Conservation (phyloP, 768 basidiomycete genomes). For the Cyclocybe aegerita region DNA sequence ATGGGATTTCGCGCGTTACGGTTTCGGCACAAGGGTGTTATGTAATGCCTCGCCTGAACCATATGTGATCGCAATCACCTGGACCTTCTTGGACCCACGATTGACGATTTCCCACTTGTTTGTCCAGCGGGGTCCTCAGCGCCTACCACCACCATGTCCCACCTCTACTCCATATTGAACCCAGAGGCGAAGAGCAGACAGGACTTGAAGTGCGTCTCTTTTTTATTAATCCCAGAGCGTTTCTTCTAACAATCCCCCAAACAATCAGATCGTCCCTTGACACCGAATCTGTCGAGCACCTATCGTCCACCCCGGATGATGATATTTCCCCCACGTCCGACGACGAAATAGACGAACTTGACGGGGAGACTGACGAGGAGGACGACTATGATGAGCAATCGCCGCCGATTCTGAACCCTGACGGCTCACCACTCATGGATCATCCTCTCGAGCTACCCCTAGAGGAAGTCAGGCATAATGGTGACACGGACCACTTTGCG, state of each 20-base stretch:
- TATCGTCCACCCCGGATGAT: conserved; percentile 33
- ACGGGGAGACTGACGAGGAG: conserved; percentile 22
- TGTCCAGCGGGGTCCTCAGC: conserved; percentile 22
- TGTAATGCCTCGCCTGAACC: conserved; percentile 20
- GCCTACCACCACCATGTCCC: conserved; percentile 47
- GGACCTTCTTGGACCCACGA: conserved; percentile 34
- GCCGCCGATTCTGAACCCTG: background rate
- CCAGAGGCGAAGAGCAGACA: conserved; percentile 42
- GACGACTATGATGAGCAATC: conserved; percentile 17
- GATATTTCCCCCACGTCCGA: conserved; percentile 23
- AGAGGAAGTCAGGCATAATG: background rate
- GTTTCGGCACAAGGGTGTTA: conserved; percentile 19
- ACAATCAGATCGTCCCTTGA: conserved; percentile 19
- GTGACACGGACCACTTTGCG: conserved; percentile 11
- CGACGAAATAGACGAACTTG: conserved; percentile 26
- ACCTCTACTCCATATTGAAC: conserved; percentile 55
- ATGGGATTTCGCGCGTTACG: conserved; percentile 15
- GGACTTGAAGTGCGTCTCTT: conserved; percentile 39
- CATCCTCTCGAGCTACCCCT: background rate
- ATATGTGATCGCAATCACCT: conserved; percentile 25
- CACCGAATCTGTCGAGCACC: conserved; percentile 24
- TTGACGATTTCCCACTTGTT: conserved; percentile 25
- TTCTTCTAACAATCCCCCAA: conserved; percentile 16
- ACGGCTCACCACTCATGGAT: background rate
- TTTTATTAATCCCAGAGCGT: conserved; percentile 8